Base-by-base conservation (phyloP, 1,139 yeast genomes). In the Blastobotrys illinoisensis region DNA sequence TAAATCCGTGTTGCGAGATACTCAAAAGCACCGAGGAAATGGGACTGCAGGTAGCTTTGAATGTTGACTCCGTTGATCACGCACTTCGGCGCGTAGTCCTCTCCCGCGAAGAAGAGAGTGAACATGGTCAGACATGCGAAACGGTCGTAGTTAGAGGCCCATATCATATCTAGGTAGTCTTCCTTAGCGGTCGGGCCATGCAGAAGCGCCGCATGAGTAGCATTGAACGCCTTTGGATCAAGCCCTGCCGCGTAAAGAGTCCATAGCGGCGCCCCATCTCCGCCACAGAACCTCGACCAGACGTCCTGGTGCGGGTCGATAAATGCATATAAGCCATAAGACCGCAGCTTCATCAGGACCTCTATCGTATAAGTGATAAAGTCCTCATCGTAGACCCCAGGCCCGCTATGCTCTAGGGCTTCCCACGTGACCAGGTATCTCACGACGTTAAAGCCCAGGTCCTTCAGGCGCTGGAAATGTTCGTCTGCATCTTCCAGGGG, bases 181-280 rank as follows among this genome's bases (percentile, higher is more conserved):
- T 51, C 58, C 18, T 61, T 40, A 45, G 58, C 44, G 6, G 52
- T 48, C 26, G 62, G 55, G 61, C 84, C 83, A 62, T 88, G 95
- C 14, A 88, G 65, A 13, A 88, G 71, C 0, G 96, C 90, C 0
- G 96, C 95, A 58, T 85, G 86, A 1, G 93, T 86, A 0, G 62
- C 74, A 5, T 79, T 70, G 63, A 89, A 86, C 21, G 80, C 71
- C 18, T 70, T 73, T 0, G 95, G 95, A 55, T 90, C 81, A 45
- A 90, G 72, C 0, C 97, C 97, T 1, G 90, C 95, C 14, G 93
- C 91, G 62, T 86, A 83, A 9, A 88, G 70, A 0, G 97, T 89
- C 97, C 97, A 90, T 65, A 87, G 64, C 0, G 97, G 97, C 2
- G 97, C 96, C 18, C 97, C 97, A 56, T 90, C 83, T 4, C 97